Evolutionary conservation across 129 eudicot genomes (phyloP).

Genomic region (Sambucus nigra): DNA sequence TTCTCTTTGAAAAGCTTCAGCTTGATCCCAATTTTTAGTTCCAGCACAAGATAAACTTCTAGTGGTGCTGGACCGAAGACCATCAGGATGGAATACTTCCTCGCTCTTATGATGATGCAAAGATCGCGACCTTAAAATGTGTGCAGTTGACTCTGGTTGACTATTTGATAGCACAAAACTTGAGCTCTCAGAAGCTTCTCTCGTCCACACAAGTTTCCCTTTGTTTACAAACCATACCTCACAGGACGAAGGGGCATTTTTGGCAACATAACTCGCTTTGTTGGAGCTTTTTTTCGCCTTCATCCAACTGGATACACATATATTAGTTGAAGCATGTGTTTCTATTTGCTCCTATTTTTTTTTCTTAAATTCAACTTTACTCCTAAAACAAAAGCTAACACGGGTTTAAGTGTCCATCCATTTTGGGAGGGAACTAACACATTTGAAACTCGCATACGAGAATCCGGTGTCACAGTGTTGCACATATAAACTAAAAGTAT

Average conservation of each 20-base stretch:
- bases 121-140: conserved; percentile 34
- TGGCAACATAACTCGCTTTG: conserved; percentile 51
- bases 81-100: background rate
- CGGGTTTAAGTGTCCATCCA: no score
- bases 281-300: conserved; percentile 52
- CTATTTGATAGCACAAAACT: conserved; percentile 12
- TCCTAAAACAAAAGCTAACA: no score
- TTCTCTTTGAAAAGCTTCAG: conserved; percentile 17
- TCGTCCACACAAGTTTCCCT: conserved; percentile 57
- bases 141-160: conserved; percentile 16
- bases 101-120: conserved; percentile 3
- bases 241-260: conserved; percentile 58
- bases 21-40: conserved; percentile 9
- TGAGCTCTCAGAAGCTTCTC: conserved; percentile 33
- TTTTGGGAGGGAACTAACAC: no score
- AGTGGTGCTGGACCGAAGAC: conserved; percentile 12
- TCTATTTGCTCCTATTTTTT: no score
- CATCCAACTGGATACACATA: conserved; percentile 38
- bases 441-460: no score
- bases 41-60: conserved; percentile 14
- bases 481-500: no score
- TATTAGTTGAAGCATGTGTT: no score
- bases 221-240: conserved; percentile 60
- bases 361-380: no score
- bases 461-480: no score